These are phyloP conservation scores for Petunia axillaris DNA, from an alignment of 257 asterid species.

Conservation along the genomic window DNA sequence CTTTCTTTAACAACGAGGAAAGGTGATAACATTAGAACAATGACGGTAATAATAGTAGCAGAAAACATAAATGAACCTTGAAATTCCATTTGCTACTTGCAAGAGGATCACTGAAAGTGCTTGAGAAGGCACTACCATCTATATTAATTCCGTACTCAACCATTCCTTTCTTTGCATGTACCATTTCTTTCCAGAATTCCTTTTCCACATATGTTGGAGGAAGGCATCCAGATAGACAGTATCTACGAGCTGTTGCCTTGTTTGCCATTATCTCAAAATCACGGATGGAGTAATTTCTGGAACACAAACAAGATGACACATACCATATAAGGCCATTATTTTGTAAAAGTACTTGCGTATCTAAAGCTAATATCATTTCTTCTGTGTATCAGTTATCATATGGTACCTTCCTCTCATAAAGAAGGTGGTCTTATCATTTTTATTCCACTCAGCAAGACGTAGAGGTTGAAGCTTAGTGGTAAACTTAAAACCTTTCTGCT, in stretches of 20 bases:
- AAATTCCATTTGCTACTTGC: conserved; percentile 51
- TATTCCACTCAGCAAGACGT: conserved; percentile 41
- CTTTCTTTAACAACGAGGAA: background rate
- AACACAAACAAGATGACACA: background rate
- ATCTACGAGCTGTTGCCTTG: conserved; percentile 37
- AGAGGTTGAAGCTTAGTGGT: conserved; percentile 48
- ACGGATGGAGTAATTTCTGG: conserved; percentile 40
- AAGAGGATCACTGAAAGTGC: conserved; percentile 40
- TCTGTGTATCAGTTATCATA: background rate
- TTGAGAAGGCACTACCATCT: conserved; percentile 55
- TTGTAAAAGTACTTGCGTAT: background rate
- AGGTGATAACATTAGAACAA: conserved; percentile 1
- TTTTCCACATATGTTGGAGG: conserved; percentile 44
- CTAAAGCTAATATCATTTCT: background rate
- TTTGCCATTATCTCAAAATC: conserved; percentile 55
- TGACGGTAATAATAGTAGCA: background rate
- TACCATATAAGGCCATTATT: background rate
- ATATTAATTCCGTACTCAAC: conserved; percentile 50
- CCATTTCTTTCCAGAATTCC: conserved; percentile 49
- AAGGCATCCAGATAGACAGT: conserved; percentile 41
- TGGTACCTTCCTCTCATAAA: conserved; percentile 39
- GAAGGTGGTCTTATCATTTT: conserved; percentile 39
- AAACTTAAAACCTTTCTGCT: conserved; percentile 40
- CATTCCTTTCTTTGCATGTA: conserved; percentile 31
- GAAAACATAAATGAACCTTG: conserved; percentile 32